A percentile compares a stretch with the other conserved stretches of the same genome.
Evolutionary conservation across 192 early-diverging fungal species (phyloP).

Genomic region (Spinellus fusiger): DNA sequence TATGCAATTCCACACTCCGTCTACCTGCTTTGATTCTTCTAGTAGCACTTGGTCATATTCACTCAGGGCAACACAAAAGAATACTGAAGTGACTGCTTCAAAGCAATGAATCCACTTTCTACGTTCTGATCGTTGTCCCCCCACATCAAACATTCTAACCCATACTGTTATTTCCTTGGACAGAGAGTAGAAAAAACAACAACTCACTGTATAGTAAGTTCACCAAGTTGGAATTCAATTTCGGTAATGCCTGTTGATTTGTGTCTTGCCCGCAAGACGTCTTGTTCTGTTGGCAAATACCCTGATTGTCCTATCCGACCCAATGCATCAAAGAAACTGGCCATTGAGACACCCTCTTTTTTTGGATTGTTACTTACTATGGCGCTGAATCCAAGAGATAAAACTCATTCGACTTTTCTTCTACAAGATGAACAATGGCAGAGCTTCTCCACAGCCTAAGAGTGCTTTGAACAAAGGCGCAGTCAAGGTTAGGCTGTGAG

Average conservation of each 20-base stretch:
- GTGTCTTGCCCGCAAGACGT: slow-evolving; percentile 90
- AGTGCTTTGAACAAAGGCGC: slow-evolving; percentile 26
- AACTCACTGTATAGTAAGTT: slow-evolving; percentile 72
- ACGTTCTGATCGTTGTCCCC: slow-evolving; percentile 65
- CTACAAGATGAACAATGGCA: slow-evolving; percentile 46
- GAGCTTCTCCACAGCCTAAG: slow-evolving; percentile 61
- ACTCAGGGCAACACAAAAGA: slow-evolving; percentile 79
- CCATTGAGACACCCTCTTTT: neutral
- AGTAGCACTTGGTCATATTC: slow-evolving; percentile 83
- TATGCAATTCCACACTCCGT: neutral
- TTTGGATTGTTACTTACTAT: slow-evolving; percentile 41
- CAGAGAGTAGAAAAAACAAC: neutral
- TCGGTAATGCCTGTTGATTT: slow-evolving; percentile 98
- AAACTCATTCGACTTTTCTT: slow-evolving; percentile 57
- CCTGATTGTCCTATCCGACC: slow-evolving; percentile 78
- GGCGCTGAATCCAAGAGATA: slow-evolving; percentile 78
- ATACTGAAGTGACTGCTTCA: slow-evolving; percentile 73
- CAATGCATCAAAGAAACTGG: slow-evolving; percentile 87
- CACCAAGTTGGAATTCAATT: slow-evolving; percentile 88
- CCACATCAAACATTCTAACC: slow-evolving; percentile 68
- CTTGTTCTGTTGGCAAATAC: slow-evolving; percentile 90
- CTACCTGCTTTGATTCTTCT: slow-evolving; percentile 56
- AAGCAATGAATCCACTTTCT: slow-evolving; percentile 77
- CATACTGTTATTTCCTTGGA: neutral
- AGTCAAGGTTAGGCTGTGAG: neutral